Conservation (phyloP, 2,329 filamentous ascomycete genomes). For the Parastagonospora nodorum region DNA sequence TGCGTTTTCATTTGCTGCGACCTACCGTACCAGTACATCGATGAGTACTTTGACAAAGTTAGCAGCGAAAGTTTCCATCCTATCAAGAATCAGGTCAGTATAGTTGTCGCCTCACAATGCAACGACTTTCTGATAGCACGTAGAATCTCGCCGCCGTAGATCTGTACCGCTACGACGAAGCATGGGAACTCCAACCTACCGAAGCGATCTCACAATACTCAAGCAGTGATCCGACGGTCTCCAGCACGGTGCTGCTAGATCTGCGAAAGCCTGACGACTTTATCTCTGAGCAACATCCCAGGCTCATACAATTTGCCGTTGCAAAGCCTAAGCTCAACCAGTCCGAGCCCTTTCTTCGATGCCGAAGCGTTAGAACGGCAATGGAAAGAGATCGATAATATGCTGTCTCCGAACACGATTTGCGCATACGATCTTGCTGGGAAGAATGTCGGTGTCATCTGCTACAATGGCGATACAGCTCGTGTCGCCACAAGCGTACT, state of each 20-base stretch:
- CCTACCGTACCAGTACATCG: constrained; percentile 66
- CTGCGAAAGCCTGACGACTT: constrained; percentile 25
- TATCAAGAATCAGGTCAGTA: constrained; percentile 20
- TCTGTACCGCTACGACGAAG: constrained; percentile 27
- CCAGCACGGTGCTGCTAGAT: constrained; percentile 14
- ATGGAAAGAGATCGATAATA: constrained; percentile 24
- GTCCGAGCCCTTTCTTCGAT: constrained; percentile 19
- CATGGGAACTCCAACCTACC: constrained; percentile 22
- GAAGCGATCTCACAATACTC: constrained; percentile 15
- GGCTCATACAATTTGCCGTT: constrained; percentile 26
- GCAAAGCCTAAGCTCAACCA: constrained; percentile 15
- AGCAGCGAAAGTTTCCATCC: constrained; percentile 37
- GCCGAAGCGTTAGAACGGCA: constrained; percentile 19
- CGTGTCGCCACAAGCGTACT: constrained; percentile 26
- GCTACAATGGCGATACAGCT: constrained; percentile 24
- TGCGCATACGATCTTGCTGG: constrained; percentile 22
- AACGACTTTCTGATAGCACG: background rate
- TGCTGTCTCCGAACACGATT: constrained; percentile 20
- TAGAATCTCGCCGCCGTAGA: constrained; percentile 25
- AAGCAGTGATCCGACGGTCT: background rate
- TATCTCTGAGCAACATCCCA: constrained; percentile 16
- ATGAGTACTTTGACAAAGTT: constrained; percentile 64
- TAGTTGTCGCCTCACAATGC: background rate
- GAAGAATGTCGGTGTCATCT: constrained; percentile 23
- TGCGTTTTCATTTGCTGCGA: constrained; percentile 64